Conservation (phyloP, 2,329 filamentous ascomycete genomes). For the Colletotrichum tofieldiae region DNA sequence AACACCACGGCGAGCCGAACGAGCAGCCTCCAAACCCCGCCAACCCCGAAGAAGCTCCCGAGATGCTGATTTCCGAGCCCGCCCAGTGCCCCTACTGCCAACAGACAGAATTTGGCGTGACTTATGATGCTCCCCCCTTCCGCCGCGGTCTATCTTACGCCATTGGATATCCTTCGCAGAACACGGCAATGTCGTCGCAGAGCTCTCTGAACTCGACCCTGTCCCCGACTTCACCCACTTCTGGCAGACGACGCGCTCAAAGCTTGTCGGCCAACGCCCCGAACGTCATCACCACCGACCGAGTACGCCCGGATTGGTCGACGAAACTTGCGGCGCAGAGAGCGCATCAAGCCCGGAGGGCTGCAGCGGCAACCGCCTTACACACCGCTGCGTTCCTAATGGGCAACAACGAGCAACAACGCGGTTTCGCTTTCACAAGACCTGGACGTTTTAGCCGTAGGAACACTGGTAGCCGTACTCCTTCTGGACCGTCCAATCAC, state of each 20-base stretch:
- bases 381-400: constrained; percentile 97
- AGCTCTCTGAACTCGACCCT: constrained; percentile 80
- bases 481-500: constrained; percentile 46
- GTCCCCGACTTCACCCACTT: constrained; percentile 58
- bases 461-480: constrained; percentile 58
- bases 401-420: constrained; percentile 72
- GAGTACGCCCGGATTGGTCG: constrained; percentile 93
- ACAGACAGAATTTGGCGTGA: constrained; percentile 96
- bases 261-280: constrained; percentile 86
- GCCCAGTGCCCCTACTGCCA: constrained; percentile 96
- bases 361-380: constrained; percentile 92
- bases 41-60: constrained; percentile 66
- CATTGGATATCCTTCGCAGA: constrained; percentile 64
- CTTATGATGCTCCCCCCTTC: constrained; percentile 91
- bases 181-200: constrained; percentile 87
- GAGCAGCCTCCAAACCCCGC: constrained; percentile 53
- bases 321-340: constrained; percentile 89
- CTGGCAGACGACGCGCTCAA: constrained; percentile 64
- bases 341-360: constrained; percentile 86
- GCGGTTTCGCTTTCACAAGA: constrained; percentile 60
- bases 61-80: constrained; percentile 89
- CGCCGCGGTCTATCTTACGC: constrained; percentile 85
- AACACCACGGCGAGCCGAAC: constrained; percentile 74
- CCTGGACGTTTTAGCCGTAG: constrained; percentile 72
- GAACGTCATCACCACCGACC: constrained; percentile 92